Evolutionary conservation across 306 rosid species (phyloP).

Genomic region (Abrus precatorius): DNA sequence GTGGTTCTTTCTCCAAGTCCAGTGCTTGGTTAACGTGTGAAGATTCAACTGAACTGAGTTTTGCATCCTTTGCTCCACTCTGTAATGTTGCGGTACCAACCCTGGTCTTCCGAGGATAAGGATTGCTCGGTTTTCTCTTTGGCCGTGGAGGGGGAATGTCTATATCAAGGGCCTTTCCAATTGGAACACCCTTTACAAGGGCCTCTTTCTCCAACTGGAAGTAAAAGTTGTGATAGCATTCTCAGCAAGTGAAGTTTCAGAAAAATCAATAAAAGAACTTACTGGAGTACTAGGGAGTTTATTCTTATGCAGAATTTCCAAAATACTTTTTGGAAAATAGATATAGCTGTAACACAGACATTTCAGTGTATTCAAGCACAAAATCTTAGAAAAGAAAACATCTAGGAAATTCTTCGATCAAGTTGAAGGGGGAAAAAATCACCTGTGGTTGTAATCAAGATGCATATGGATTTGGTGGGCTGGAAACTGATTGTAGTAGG

Average conservation of each 20-base stretch:
- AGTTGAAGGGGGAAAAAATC: slow-evolving; percentile 22
- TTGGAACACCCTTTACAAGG: slow-evolving; percentile 73
- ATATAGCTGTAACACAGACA: slow-evolving; percentile 30
- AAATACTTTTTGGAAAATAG: slow-evolving; percentile 22
- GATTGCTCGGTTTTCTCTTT: slow-evolving; percentile 92
- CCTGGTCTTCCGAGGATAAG: slow-evolving; percentile 89
- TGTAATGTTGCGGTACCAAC: slow-evolving; percentile 58
- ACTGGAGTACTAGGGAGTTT: slow-evolving; percentile 1
- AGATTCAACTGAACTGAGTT: slow-evolving; percentile 63
- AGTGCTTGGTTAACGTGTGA: slow-evolving; percentile 61
- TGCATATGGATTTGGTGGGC: slow-evolving; percentile 41
- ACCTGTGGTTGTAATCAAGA: slow-evolving; percentile 44
- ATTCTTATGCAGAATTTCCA: slow-evolving; percentile 35
- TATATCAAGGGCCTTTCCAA: slow-evolving; percentile 79
- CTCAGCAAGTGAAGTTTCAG: slow-evolving; percentile 32
- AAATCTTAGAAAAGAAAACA: slow-evolving; percentile 39
- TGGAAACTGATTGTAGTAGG: slow-evolving; percentile 34
- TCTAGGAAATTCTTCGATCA: slow-evolving; percentile 34
- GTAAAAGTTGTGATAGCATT: slow-evolving; percentile 43
- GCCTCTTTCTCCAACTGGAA: slow-evolving; percentile 97
- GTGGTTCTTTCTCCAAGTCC: slow-evolving; percentile 78
- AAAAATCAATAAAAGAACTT: slow-evolving; percentile 25
- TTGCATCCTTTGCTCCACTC: slow-evolving; percentile 76
- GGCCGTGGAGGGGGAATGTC: slow-evolving; percentile 99
- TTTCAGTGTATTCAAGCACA: slow-evolving; percentile 31